phyloP scores from a whole-genome alignment of 2,329 filamentous ascomycete species.

The Neurospora crassa region DNA sequence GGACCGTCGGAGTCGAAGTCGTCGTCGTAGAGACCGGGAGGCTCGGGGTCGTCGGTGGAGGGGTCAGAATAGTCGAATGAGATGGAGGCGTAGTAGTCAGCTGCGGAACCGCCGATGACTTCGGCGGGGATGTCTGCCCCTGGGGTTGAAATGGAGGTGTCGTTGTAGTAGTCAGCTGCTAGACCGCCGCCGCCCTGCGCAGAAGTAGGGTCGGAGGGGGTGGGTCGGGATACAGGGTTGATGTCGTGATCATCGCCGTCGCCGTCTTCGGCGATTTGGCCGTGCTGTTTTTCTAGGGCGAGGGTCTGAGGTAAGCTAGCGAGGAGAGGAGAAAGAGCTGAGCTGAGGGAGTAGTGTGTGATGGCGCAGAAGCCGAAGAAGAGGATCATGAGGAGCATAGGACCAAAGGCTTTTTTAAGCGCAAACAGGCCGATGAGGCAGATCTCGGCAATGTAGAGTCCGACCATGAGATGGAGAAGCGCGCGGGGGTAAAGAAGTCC shows the following conservation, averaged over 20 bases:
- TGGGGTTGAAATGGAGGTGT: neutral
- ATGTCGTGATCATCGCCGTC: conserved; percentile 1
- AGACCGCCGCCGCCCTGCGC: conserved; percentile 12
- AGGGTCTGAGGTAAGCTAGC: conserved; percentile 61
- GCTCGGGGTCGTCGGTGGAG: conserved; percentile 24
- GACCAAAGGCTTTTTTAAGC: conserved; percentile 56
- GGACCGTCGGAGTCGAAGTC: neutral
- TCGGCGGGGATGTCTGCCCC: neutral
- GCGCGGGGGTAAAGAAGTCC: conserved; percentile 82
- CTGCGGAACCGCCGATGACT: conserved; percentile 16
- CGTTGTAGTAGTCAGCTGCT: conserved; percentile 23
- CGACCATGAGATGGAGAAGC: conserved; percentile 75
- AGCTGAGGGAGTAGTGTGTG: conserved; percentile 64
- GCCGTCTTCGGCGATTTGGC: conserved; percentile 13
- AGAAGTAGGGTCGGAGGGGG: neutral
- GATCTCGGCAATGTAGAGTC: conserved; percentile 70
- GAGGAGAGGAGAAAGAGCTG: conserved; percentile 61
- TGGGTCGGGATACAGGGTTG: neutral
- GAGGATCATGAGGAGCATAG: conserved; percentile 63
- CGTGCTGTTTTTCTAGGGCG: conserved; percentile 28
- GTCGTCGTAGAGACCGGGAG: conserved; percentile 21
- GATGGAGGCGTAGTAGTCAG: conserved; percentile 20
- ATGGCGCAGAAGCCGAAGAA: conserved; percentile 68
- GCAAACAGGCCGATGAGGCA: conserved; percentile 76
- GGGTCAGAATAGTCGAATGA: conserved; percentile 15